Base-by-base conservation (phyloP, 2,329 filamentous ascomycete species). In the Eutypella sp. region DNA sequence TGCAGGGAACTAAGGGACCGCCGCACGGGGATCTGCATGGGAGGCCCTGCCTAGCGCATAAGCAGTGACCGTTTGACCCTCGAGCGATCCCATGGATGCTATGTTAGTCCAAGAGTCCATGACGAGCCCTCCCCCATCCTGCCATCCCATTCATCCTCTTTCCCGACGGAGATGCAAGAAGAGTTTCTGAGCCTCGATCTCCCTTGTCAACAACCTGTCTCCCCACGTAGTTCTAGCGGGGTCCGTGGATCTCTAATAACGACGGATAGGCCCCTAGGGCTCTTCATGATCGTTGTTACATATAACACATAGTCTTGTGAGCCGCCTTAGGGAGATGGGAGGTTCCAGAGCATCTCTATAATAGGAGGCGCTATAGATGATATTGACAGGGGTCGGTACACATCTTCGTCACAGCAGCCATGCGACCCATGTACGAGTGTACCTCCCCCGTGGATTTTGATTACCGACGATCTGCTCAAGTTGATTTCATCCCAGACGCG, bases 401-500 rank as follows among this genome's bases (percentile, higher is more conserved):
- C 18, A 24, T 29, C n/a, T 25, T 22, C 20, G 23, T 33, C 24
- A 34, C 60, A 63, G 59, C 56, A 60, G 58, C n/a, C n/a, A n/a
- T n/a, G n/a, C n/a, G n/a, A n/a, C n/a, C n/a, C n/a, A n/a, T 8
- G 31, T 39, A 39, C 36, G 36, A n/a, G 15, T 39, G 36, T 39
- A 39, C 36, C 36, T 61, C 61, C 57, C 51, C 51, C 52, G 58
- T 58, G 57, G 59, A 62, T 39, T 60, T 58, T 56, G 59, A 62
- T 39, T 60, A 62, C 61, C 55, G 58, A 56, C 53, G 60, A 62
- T 63, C 60, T 57, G 57, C 57, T 57, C 53, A 38, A 39, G 18
- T 62, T 61, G 58, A 62, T 60, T 60, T 67, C 63, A 63, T 69
- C 66, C 66, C 65, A 69, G 67, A 58, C 62, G 64, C 66, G 62